Conservation (phyloP, 306 rosid genomes). For the Begonia loranthoides region DNA sequence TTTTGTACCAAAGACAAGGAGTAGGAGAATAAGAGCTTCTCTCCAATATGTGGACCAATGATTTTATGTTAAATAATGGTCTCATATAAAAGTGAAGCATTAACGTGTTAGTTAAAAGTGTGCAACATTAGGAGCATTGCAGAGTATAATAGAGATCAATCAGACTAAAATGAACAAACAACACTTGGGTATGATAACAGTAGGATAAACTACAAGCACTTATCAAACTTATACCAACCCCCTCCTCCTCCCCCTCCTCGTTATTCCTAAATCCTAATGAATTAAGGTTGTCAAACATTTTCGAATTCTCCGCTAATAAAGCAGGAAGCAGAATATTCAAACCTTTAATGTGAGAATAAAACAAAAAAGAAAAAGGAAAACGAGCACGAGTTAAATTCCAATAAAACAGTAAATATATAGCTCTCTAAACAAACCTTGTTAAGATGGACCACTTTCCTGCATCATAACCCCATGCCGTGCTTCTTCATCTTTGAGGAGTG, state of each 20-base stretch:
- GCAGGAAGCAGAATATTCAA: neutral
- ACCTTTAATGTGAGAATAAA: neutral
- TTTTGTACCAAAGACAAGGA: too few relatives aligned
- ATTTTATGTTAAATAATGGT: too few relatives aligned
- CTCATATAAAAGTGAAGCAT: too few relatives aligned
- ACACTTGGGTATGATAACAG: neutral
- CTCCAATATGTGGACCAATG: too few relatives aligned
- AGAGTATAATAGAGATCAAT: too few relatives aligned
- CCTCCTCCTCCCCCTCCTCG: neutral
- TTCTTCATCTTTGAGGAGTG: slow-evolving; percentile 79
- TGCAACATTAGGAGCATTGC: too few relatives aligned
- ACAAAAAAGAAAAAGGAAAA: neutral
- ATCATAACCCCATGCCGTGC: slow-evolving; percentile 12
- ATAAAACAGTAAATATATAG: neutral
- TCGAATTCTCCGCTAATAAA: neutral
- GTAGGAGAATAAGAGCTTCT: too few relatives aligned
- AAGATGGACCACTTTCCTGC: neutral
- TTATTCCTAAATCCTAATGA: neutral
- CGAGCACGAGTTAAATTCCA: neutral
- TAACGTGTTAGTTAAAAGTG: too few relatives aligned
- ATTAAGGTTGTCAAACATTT: neutral
- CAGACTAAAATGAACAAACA: neutral
- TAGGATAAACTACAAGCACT: neutral
- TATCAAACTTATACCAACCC: neutral
- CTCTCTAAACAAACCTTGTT: neutral